These are phyloP conservation scores for Fusarium marasasianum DNA, from an alignment of 2,329 filamentous ascomycete species.

Conservation along the genomic window DNA sequence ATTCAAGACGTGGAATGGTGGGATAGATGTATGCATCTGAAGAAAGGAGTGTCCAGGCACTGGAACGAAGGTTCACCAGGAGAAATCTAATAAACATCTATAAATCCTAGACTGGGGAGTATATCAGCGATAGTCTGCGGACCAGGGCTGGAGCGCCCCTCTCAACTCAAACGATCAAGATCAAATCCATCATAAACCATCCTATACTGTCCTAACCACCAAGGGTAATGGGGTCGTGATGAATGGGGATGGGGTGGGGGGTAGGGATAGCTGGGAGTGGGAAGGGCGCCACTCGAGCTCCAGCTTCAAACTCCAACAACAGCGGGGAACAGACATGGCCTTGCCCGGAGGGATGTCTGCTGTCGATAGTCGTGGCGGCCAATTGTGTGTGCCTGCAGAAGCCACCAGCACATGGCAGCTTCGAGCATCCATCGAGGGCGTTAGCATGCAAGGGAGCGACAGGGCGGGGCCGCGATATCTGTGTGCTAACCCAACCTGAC, in stretches of 20 bases:
- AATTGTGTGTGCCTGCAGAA: constrained; percentile 42
- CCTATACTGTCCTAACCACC: constrained; percentile 43
- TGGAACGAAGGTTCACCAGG: constrained; percentile 51
- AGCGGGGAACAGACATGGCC: constrained; percentile 42
- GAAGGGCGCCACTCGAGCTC: constrained; percentile 33
- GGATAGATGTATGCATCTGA: constrained; percentile 53
- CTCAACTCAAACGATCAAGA: constrained; percentile 47
- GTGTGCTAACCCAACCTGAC: constrained; percentile 22
- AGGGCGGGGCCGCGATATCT: constrained; percentile 43
- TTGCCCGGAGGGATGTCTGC: constrained; percentile 44
- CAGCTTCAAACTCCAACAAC: constrained; percentile 12
- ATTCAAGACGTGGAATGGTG: constrained; percentile 56
- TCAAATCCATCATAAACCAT: constrained; percentile 42
- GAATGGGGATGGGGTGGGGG: constrained; percentile 32
- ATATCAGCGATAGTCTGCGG: constrained; percentile 45
- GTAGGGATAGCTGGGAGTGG: constrained; percentile 35
- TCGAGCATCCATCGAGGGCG: constrained; percentile 48
- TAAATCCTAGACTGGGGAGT: constrained; percentile 52
- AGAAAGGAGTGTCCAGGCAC: constrained; percentile 46
- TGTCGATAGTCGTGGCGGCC: constrained; percentile 38
- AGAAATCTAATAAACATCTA: constrained; percentile 47
- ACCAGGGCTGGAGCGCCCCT: constrained; percentile 45
- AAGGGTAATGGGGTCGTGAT: constrained; percentile 34
- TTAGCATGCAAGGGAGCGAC: constrained; percentile 50
- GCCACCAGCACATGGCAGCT: constrained; percentile 50